Conservation (phyloP, 2,329 filamentous ascomycete genomes). For the Sporothrix brasiliensis region DNA sequence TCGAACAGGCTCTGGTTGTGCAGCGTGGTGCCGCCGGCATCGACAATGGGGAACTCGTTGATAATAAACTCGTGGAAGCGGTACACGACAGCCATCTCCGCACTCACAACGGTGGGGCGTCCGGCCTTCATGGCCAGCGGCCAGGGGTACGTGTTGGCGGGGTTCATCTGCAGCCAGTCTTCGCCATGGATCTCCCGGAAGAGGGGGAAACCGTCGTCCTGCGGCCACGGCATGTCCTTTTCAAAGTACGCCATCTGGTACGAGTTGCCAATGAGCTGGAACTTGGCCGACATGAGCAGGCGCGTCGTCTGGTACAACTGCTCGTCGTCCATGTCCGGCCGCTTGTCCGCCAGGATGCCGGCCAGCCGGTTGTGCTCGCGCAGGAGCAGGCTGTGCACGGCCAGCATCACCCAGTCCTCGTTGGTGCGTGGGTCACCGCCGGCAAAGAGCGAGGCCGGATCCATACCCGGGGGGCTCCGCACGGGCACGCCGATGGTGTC, state of each 20-base stretch:
- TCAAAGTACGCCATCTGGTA: constrained; percentile 36
- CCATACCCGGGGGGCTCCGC: constrained; percentile 29
- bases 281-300: constrained; percentile 35
- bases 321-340: constrained; percentile 33
- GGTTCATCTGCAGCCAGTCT: constrained; percentile 34
- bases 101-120: constrained; percentile 31
- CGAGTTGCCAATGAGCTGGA: constrained; percentile 33
- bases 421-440: constrained; percentile 35
- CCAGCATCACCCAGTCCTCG: constrained; percentile 35
- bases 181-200: constrained; percentile 33
- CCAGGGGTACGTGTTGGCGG: constrained; percentile 35
- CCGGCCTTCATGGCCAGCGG: constrained; percentile 32
- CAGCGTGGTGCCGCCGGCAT: constrained; percentile 28
- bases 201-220: constrained; percentile 34
- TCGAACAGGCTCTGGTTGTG: constrained; percentile 34
- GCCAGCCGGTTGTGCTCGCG: constrained; percentile 36
- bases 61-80: constrained; percentile 36
- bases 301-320: constrained; percentile 34
- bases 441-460: constrained; percentile 31
- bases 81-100: constrained; percentile 35
- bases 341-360: constrained; percentile 29
- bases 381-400: constrained; percentile 33
- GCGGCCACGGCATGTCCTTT: constrained; percentile 34
- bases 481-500: constrained; percentile 32
- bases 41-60: constrained; percentile 33